Evolutionary conservation across 2,329 filamentous ascomycete genomes (phyloP).

Genomic region (Xylariaceae sp.): DNA sequence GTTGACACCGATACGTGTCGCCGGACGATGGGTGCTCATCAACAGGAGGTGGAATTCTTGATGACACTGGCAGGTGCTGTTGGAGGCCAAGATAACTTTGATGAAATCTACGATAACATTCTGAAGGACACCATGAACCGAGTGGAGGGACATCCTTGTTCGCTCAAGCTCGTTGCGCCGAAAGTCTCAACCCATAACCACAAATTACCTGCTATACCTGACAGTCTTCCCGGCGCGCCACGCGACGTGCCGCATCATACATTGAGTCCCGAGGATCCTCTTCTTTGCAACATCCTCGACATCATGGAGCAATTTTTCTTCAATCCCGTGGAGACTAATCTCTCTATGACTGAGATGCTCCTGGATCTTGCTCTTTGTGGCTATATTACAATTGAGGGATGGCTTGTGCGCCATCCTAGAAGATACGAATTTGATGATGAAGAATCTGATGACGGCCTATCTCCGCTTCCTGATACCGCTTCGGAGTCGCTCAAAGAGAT

Average conservation of each 20-base stretch:
- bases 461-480: slow-evolving; percentile 16
- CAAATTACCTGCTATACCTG: slow-evolving; percentile 51
- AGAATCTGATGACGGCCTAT: slow-evolving; percentile 10
- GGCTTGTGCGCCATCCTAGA: slow-evolving; percentile 74
- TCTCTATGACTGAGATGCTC: slow-evolving; percentile 79
- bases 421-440: slow-evolving; percentile 54
- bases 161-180: slow-evolving; percentile 62
- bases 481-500: slow-evolving; percentile 33
- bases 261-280: slow-evolving; percentile 58
- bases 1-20: slow-evolving; percentile 49
- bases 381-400: slow-evolving; percentile 82
- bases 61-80: slow-evolving; percentile 65
- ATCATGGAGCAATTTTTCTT: slow-evolving; percentile 78
- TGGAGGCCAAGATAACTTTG: slow-evolving; percentile 65
- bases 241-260: slow-evolving; percentile 58
- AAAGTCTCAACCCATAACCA: slow-evolving; percentile 54
- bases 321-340: slow-evolving; percentile 87
- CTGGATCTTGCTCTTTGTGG: slow-evolving; percentile 81
- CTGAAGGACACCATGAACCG: slow-evolving; percentile 66
- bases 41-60: slow-evolving; percentile 70
- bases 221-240: slow-evolving; percentile 58
- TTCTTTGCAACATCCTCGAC: slow-evolving; percentile 63
- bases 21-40: slow-evolving; percentile 69
- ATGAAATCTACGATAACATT: slow-evolving; percentile 68
- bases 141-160: slow-evolving; percentile 71